A percentile compares a stretch with the other conserved stretches of the same genome.
Evolutionary conservation across 2,329 filamentous ascomycete genomes (phyloP).

Genomic region (Paecilomyces niveus): DNA sequence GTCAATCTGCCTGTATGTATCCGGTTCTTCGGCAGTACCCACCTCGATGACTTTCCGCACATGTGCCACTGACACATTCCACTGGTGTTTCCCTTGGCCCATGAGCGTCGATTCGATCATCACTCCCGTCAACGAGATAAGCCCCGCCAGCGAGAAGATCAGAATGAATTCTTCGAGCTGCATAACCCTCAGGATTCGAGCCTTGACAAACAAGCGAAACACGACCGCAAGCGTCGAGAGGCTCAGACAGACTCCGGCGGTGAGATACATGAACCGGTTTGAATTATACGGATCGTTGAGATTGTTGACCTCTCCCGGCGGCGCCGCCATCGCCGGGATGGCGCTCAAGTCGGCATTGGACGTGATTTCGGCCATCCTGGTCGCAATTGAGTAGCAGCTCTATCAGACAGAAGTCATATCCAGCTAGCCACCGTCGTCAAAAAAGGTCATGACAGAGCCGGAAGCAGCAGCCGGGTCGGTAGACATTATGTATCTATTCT

Average conservation of each 20-base stretch:
- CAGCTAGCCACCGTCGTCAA: not conserved
- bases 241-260: not conserved
- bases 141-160: not conserved
- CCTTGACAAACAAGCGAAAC: slow-evolving; percentile 1
- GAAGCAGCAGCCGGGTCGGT: not conserved
- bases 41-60: slow-evolving; percentile 1
- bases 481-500: not conserved
- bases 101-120: slow-evolving; percentile 1
- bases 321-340: not conserved
- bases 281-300: not conserved
- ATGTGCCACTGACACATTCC: slow-evolving; percentile 3
- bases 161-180: slow-evolving; percentile 2
- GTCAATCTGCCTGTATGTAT: not conserved
- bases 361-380: not conserved
- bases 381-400: not conserved
- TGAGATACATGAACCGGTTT: slow-evolving; percentile 1
- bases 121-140: not conserved
- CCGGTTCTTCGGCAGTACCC: not conserved
- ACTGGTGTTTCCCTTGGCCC: slow-evolving; percentile 2
- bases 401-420: not conserved
- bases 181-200: not conserved
- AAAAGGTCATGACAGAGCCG: not conserved
- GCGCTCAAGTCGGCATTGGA: not conserved
- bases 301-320: slow-evolving; percentile 1
- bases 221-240: slow-evolving; percentile 1